Evolutionary conservation across 164 flowering plant species (phyloP), one percentile per base, ranked within the genome.

Genomic region (Macadamia integrifolia): DNA sequence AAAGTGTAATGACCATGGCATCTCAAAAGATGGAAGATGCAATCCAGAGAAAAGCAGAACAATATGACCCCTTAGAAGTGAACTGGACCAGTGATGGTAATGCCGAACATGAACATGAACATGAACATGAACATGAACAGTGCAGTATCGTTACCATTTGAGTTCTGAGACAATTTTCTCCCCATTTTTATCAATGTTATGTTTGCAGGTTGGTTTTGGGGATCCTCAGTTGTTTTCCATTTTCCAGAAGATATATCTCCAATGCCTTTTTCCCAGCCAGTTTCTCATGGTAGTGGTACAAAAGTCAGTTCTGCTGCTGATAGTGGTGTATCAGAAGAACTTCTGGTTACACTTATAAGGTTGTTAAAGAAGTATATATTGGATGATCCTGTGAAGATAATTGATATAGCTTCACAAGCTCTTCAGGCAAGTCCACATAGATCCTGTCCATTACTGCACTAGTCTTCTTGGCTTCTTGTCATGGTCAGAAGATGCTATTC

Each of bases 201-300:
- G 42, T 59, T 18, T 77, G 68, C 78, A 94, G 99, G 90, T 89
- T 80, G 97, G 98, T 65, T 79, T 90, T 64, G 92, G 90, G 52
- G 96, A 94, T 76, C 97, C 98, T 46, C 91, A 75, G 97, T 87
- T 74, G 95, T 90, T 70, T 89, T 92, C 71, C 92, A 80, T 78
- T 85, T 90, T 55, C 91, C 97, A 60, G 86, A 85, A 61, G 79
- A 81, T 69, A 75, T 80, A 52, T 57, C 69, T 46, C 71, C 66
- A n/a, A 62, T 72, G 28, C 79, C 76, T 74, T 69, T 68, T 66
- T 70, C 68, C 55, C 68, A 71, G 67, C 65, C 72, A 15, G 44
- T 68, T 58, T 61, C 18, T 57, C 65, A 17, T 18, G 76, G 58
- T 31, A 69, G 64, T 74, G 66, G 68, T 61, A 18, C 69, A 49